A percentile compares a stretch with the other conserved stretches of the same genome.
phyloP scores from a whole-genome alignment of 1,284 basidiomycete genomes.

The Xerocomus amazonicus region DNA sequence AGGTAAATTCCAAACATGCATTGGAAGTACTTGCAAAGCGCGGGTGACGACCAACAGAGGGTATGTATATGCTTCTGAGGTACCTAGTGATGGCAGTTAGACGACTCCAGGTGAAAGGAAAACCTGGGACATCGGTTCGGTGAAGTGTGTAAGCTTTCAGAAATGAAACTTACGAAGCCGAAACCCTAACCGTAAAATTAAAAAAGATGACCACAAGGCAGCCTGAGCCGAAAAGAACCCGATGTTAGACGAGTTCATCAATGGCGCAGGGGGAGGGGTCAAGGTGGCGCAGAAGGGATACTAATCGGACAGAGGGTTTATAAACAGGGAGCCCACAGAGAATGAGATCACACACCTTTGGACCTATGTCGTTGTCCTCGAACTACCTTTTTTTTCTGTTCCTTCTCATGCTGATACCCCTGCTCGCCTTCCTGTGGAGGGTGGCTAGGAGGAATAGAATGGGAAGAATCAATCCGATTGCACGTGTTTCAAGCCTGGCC shows the following conservation, averaged over 20 bases:
- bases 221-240: neutral
- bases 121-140: neutral
- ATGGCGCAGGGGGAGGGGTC: neutral
- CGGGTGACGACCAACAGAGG: neutral
- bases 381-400: conserved; percentile 19
- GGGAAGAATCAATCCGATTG: conserved; percentile 3
- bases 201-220: neutral
- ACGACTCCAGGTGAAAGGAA: neutral
- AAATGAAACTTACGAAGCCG: neutral
- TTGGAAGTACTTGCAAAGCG: neutral
- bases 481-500: conserved; percentile 17
- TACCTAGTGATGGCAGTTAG: neutral
- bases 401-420: conserved; percentile 9
- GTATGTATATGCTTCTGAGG: neutral
- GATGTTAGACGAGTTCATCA: neutral
- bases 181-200: too few species aligned
- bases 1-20: neutral
- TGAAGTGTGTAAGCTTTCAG: neutral
- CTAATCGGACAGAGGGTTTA: conserved; percentile 6
- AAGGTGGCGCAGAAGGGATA: conserved; percentile 2
- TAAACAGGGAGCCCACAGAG: conserved; percentile 5
- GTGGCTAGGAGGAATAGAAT: neutral
- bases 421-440: neutral
- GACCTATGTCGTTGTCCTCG: neutral
- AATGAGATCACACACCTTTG: neutral